Evolutionary conservation across 2,329 filamentous ascomycete genomes (phyloP).

Genomic region (Cladosporium oxysporum): DNA sequence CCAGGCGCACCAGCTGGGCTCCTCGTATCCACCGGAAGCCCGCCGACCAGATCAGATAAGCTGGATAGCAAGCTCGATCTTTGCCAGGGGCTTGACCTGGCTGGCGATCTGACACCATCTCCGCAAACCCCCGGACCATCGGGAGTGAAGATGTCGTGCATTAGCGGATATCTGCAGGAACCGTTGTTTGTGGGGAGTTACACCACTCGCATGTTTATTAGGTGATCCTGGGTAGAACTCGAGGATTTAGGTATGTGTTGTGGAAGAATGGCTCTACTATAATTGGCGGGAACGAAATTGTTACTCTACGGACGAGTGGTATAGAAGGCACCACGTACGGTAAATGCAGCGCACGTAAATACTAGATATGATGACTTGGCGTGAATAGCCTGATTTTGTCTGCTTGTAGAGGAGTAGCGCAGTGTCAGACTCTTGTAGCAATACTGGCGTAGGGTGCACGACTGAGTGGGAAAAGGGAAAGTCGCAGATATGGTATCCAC

Average conservation of each 20-base stretch:
- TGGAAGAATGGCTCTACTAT: neutral
- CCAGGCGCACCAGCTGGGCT: neutral
- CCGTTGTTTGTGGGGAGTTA: neutral
- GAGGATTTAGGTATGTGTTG: neutral
- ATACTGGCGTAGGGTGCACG: neutral
- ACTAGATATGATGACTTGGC: no score
- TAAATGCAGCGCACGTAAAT: no score
- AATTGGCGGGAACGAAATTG: neutral
- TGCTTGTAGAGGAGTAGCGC: neutral
- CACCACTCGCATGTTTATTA: neutral
- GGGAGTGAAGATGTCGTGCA: constrained; percentile 17
- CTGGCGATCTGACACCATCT: constrained; percentile 8
- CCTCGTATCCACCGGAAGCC: neutral
- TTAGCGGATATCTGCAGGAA: constrained; percentile 17
- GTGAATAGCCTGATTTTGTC: neutral
- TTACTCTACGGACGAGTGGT: neutral
- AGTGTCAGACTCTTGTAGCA: neutral
- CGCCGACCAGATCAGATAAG: constrained; percentile 18
- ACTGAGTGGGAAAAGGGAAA: neutral
- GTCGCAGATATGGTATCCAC: neutral
- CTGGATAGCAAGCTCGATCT: constrained; percentile 5
- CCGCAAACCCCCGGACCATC: neutral
- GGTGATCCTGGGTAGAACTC: neutral
- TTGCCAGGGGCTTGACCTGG: neutral
- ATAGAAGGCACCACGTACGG: neutral